Percentiles rank a stretch among this genome's conserved stretches.
phyloP scores from a whole-genome alignment of 495 filamentous ascomycete species.

The Elasticomyces elasticus region DNA sequence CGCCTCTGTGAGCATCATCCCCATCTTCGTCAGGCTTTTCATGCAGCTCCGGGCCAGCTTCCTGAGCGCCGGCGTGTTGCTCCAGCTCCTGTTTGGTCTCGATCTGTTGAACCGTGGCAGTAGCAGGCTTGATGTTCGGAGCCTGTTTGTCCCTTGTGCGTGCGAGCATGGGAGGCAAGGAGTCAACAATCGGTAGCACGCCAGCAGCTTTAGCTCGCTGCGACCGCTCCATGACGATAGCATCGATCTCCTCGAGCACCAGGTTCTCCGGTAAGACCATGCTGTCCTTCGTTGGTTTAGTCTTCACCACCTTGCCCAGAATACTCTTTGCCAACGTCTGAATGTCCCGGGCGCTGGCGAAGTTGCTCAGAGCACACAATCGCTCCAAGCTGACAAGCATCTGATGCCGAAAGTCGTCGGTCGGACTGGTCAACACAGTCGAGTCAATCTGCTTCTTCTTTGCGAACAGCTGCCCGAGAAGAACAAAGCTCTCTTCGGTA shows the following conservation, averaged over 20 bases:
- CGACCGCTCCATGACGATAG: conserved; percentile 29
- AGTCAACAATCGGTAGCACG: background rate
- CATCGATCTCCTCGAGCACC: conserved; percentile 5
- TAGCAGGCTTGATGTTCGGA: background rate
- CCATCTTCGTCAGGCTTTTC: background rate
- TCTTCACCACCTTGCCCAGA: conserved; percentile 36
- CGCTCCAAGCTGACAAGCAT: conserved; percentile 30
- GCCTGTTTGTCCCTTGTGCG: background rate
- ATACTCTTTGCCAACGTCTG: conserved; percentile 46
- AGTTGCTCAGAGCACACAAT: conserved; percentile 42
- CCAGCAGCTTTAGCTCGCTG: background rate
- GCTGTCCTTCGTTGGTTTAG: conserved; percentile 1
- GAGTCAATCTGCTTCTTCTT: conserved; percentile 20
- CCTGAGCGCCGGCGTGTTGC: background rate
- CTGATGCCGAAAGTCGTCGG: conserved; percentile 21
- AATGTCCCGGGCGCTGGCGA: conserved; percentile 63
- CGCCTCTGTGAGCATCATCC: background rate
- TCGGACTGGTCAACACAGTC: conserved; percentile 17
- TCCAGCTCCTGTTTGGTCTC: background rate
- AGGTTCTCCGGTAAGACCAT: conserved; percentile 6
- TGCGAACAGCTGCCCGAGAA: conserved; percentile 15
- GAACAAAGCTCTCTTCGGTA: conserved; percentile 38
- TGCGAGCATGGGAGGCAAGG: background rate
- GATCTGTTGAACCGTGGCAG: background rate
- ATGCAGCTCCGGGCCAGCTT: background rate